phyloP scores from a whole-genome alignment of 2,329 filamentous ascomycete species.

The Westerdykella aurantiaca region DNA sequence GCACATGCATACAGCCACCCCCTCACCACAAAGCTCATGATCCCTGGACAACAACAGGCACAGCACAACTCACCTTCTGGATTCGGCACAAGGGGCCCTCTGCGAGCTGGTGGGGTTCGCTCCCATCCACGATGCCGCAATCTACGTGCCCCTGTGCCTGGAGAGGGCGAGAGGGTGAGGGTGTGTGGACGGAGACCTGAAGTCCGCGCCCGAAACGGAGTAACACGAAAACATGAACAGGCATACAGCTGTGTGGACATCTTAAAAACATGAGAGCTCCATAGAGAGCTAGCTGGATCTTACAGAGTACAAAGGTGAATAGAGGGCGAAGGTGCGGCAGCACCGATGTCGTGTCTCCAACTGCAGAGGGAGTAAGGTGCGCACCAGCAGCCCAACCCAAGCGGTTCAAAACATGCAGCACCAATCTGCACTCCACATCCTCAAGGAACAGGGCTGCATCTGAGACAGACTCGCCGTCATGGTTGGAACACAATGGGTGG shows the following conservation, averaged over 20 bases:
- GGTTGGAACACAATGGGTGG: slow-evolving; percentile 3
- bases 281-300: background rate
- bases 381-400: too few species aligned
- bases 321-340: too few species aligned
- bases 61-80: slow-evolving; percentile 25
- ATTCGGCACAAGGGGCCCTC: slow-evolving; percentile 4
- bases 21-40: too few species aligned
- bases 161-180: slow-evolving; percentile 7
- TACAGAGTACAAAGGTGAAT: too few species aligned
- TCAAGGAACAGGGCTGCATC: slow-evolving; percentile 4
- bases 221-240: background rate
- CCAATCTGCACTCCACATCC: background rate
- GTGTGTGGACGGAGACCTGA: slow-evolving; percentile 21
- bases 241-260: background rate
- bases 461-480: background rate
- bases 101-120: slow-evolving; percentile 24
- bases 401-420: too few species aligned
- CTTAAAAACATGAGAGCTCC: background rate
- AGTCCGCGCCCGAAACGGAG: slow-evolving; percentile 16
- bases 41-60: too few species aligned
- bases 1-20: too few species aligned
- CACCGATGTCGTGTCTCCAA: too few species aligned
- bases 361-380: too few species aligned
- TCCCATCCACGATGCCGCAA: slow-evolving; percentile 9
- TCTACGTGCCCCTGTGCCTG: slow-evolving; percentile 16